phyloP scores from a whole-genome alignment of 2,329 filamentous ascomycete genomes.

The Raffaelea arxii region DNA sequence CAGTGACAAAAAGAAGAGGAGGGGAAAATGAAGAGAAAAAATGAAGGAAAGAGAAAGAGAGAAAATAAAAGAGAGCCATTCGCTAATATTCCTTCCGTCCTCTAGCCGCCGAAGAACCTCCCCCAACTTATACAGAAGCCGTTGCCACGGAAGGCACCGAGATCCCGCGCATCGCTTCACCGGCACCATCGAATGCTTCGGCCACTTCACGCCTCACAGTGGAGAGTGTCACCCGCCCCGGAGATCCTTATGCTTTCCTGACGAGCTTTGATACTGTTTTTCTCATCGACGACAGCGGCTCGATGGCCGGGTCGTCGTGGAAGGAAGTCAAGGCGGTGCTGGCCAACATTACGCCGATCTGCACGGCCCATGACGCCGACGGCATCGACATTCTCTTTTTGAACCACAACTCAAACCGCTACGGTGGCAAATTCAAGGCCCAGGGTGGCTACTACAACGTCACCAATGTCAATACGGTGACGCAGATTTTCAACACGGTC shows the following conservation, averaged over 20 bases:
- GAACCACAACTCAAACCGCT: conserved; percentile 45
- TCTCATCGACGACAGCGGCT: conserved; percentile 84
- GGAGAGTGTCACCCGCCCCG: conserved; percentile 29
- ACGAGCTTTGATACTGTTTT: conserved; percentile 76
- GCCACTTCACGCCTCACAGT: conserved; percentile 5
- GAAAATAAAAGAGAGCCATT: too few species aligned
- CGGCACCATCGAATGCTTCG: conserved; percentile 15
- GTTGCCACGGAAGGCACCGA: too few species aligned
- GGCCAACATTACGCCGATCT: conserved; percentile 67
- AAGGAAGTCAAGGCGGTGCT: conserved; percentile 62
- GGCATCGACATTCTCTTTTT: conserved; percentile 90
- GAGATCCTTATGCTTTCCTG: conserved; percentile 70
- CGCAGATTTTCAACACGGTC: conserved; percentile 60
- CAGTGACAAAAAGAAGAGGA: too few species aligned
- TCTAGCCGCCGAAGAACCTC: too few species aligned
- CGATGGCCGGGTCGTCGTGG: conserved; percentile 75
- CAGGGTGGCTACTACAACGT: conserved; percentile 56
- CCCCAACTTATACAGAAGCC: too few species aligned
- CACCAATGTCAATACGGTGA: conserved; percentile 44
- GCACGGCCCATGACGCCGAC: conserved; percentile 67
- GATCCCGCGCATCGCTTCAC: conserved; percentile 14
- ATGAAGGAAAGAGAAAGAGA: too few species aligned
- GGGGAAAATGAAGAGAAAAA: too few species aligned
- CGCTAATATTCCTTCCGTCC: too few species aligned
- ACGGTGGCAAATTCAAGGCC: conserved; percentile 26